Conservation (phyloP, 805 yeast species). For the Saturnispora ahearnii region DNA sequence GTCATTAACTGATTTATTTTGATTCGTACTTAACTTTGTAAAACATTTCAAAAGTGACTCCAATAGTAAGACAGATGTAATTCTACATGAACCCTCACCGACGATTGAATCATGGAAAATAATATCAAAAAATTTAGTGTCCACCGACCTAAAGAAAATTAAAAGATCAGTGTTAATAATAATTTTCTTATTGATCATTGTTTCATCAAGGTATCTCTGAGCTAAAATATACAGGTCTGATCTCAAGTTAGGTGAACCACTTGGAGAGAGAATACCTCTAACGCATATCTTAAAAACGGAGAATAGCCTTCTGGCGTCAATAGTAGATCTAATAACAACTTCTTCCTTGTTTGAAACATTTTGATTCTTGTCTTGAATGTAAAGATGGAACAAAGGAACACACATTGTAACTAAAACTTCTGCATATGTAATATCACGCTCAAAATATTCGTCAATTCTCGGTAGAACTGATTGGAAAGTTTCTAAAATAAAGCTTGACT, state of each 20-base stretch:
- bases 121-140: slow-evolving; percentile 47
- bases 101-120: slow-evolving; percentile 71
- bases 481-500: slow-evolving; percentile 61
- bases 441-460: slow-evolving; percentile 65
- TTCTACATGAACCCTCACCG: slow-evolving; percentile 68
- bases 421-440: slow-evolving; percentile 54
- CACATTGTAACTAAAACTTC: slow-evolving; percentile 71
- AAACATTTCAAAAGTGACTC: slow-evolving; percentile 35
- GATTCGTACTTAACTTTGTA: slow-evolving; percentile 33
- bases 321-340: slow-evolving; percentile 25
- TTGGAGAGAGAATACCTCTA: slow-evolving; percentile 62
- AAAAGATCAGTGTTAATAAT: slow-evolving; percentile 36
- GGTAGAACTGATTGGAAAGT: slow-evolving; percentile 71
- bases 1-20: not conserved
- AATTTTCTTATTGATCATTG: slow-evolving; percentile 33
- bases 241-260: slow-evolving; percentile 57
- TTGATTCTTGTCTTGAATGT: slow-evolving; percentile 36
- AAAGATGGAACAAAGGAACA: slow-evolving; percentile 58
- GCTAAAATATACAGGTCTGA: slow-evolving; percentile 72
- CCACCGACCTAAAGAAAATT: slow-evolving; percentile 52
- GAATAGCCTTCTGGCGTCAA: slow-evolving; percentile 46
- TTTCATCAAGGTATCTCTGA: slow-evolving; percentile 52
- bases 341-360: slow-evolving; percentile 22
- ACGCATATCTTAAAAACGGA: slow-evolving; percentile 68
- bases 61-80: slow-evolving; percentile 66